A percentile compares a stretch with the other conserved stretches of the same genome.
Evolutionary conservation across 2,329 filamentous ascomycete species (phyloP).

Genomic region (Cladobotryum mycophilum): DNA sequence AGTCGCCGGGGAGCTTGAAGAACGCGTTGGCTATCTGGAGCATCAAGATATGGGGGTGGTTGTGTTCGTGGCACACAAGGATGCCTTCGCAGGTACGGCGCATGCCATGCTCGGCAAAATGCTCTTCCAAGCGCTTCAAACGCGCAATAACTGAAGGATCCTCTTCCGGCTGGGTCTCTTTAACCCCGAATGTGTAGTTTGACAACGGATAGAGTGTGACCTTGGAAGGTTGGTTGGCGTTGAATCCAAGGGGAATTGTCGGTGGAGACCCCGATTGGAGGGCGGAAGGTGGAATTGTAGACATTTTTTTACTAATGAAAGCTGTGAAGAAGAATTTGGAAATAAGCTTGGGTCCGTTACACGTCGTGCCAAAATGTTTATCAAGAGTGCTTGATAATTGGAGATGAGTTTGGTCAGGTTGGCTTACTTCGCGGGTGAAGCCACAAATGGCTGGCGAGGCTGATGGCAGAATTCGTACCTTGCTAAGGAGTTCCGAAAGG

Average conservation of each 20-base stretch:
- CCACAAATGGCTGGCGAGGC: slow-evolving; percentile 3
- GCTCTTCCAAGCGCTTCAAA: slow-evolving; percentile 89
- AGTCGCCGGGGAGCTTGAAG: slow-evolving; percentile 97
- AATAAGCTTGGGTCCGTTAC: background rate
- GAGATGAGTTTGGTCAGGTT: background rate
- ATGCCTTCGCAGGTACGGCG: slow-evolving; percentile 94
- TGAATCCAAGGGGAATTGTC: slow-evolving; percentile 74
- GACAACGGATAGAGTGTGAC: slow-evolving; percentile 91
- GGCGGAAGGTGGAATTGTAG: slow-evolving; percentile 70
- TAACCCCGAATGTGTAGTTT: slow-evolving; percentile 98
- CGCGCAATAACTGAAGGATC: slow-evolving; percentile 92
- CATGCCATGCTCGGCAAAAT: slow-evolving; percentile 91
- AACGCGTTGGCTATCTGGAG: slow-evolving; percentile 98
- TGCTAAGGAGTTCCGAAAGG: background rate
- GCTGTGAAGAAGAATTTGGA: no score
- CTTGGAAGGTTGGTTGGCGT: slow-evolving; percentile 79
- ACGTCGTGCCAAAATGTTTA: background rate
- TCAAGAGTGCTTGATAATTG: background rate
- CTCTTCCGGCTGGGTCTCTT: slow-evolving; percentile 96
- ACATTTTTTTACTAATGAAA: slow-evolving; percentile 49
- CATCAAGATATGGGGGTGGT: slow-evolving; percentile 98
- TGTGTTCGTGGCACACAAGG: slow-evolving; percentile 96
- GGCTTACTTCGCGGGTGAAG: background rate
- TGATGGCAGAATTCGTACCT: slow-evolving; percentile 9
- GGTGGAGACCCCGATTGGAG: slow-evolving; percentile 76